phyloP scores from a whole-genome alignment of 2,329 filamentous ascomycete species.

The Pseudogymnoascus sp. region DNA sequence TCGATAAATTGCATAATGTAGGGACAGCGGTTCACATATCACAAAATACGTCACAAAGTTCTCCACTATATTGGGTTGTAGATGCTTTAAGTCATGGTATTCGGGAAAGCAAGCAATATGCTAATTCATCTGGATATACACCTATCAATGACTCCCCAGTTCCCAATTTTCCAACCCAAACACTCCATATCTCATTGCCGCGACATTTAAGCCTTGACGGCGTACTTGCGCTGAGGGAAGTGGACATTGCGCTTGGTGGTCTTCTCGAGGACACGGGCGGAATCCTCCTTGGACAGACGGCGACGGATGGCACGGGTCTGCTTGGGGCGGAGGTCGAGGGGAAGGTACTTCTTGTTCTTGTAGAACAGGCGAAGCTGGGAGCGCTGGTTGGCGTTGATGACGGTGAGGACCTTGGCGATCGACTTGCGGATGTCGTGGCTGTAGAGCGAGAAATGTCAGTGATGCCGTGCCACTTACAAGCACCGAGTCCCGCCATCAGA shows the following conservation, averaged over 20 bases:
- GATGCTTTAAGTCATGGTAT: slow-evolving; percentile 7
- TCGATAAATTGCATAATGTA: neutral
- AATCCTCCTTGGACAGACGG: slow-evolving; percentile 87
- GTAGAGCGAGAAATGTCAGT: slow-evolving; percentile 21
- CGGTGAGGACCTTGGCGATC: slow-evolving; percentile 95
- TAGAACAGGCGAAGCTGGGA: slow-evolving; percentile 98
- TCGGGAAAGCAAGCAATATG: slow-evolving; percentile 8
- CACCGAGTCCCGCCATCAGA: slow-evolving; percentile 4
- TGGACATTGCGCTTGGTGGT: slow-evolving; percentile 91
- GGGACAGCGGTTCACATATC: neutral
- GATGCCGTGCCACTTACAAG: slow-evolving; percentile 9
- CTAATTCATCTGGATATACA: slow-evolving; percentile 10
- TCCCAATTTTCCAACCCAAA: slow-evolving; percentile 8
- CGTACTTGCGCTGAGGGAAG: slow-evolving; percentile 98
- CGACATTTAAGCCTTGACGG: slow-evolving; percentile 71
- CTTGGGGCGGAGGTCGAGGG: slow-evolving; percentile 97
- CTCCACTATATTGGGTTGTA: neutral
- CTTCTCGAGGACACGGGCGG: slow-evolving; percentile 78
- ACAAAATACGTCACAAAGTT: neutral
- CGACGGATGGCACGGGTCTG: slow-evolving; percentile 96
- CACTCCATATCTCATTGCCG: neutral
- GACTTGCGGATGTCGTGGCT: slow-evolving; percentile 99
- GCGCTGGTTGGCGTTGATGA: slow-evolving; percentile 99
- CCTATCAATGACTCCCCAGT: slow-evolving; percentile 2
- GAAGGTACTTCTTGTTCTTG: slow-evolving; percentile 99